These are phyloP conservation scores for Chlamydomonas reinhardtii DNA, from an alignment of 163 green algal species.

Conservation along the genomic window DNA sequence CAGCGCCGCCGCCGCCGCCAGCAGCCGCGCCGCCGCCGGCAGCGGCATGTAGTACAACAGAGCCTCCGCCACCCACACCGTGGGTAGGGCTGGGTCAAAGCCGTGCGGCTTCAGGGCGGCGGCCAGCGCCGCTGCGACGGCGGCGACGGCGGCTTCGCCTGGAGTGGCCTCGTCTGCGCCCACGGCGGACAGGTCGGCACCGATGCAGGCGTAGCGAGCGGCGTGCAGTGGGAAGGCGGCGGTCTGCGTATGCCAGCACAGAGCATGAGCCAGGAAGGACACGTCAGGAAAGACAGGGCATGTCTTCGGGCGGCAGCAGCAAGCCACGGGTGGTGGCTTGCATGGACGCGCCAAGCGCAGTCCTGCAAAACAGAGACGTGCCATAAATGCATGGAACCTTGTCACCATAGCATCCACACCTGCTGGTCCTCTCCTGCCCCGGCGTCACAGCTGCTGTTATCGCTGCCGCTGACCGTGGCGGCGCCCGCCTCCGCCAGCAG, in stretches of 20 bases:
- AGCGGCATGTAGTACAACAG: constrained; percentile 78
- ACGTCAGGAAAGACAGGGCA: too few species aligned
- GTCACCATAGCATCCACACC: too few species aligned
- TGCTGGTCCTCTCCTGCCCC: not conserved
- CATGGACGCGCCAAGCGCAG: too few species aligned
- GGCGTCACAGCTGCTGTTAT: constrained; percentile 34
- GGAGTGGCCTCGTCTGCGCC: not conserved
- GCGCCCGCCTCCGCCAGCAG: constrained; percentile 54
- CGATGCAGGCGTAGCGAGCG: constrained; percentile 44
- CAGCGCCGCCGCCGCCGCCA: constrained; percentile 53
- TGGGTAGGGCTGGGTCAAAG: constrained; percentile 54
- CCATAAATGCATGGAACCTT: too few species aligned
- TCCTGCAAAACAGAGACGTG: too few species aligned
- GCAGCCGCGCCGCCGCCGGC: constrained; percentile 50
- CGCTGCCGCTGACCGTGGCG: not conserved
- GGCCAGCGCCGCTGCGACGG: constrained; percentile 22
- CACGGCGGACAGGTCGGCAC: constrained; percentile 55
- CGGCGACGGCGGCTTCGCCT: too few species aligned
- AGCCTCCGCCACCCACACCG: constrained; percentile 74
- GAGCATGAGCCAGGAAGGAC: too few species aligned
- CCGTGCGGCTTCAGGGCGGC: constrained; percentile 48
- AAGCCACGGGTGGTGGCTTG: too few species aligned
- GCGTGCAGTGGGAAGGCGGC: constrained; percentile 52
- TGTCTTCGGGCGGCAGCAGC: too few species aligned
- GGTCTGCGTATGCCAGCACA: not conserved